These are phyloP conservation scores for Penicillium occitanis DNA, from an alignment of 2,329 filamentous ascomycete genomes.

Conservation along the genomic window DNA sequence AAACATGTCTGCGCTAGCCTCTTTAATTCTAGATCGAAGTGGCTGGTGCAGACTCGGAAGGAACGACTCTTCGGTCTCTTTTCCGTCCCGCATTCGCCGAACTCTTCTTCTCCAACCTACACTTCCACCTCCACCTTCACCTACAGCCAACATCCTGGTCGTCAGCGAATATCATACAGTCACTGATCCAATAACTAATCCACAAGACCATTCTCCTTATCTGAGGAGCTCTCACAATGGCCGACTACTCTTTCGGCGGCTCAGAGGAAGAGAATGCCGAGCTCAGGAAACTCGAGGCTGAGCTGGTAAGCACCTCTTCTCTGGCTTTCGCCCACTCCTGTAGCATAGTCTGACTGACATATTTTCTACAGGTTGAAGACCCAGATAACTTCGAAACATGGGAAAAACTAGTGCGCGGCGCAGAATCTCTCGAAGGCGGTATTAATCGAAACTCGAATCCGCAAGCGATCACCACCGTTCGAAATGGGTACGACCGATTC, in stretches of 20 bases:
- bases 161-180: not conserved
- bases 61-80: conserved; percentile 3
- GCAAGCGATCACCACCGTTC: conserved; percentile 81
- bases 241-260: conserved; percentile 70
- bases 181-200: too few relatives aligned
- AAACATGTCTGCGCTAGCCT: not conserved
- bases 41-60: conserved; percentile 7
- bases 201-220: not conserved
- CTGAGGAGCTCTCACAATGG: conserved; percentile 51
- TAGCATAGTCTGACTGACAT: not conserved
- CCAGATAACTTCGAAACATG: conserved; percentile 91
- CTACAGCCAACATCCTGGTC: not conserved
- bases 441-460: conserved; percentile 96
- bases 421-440: conserved; percentile 83
- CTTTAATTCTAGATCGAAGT: not conserved
- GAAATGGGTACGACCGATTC: conserved; percentile 87
- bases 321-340: not conserved
- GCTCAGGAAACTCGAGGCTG: conserved; percentile 73
- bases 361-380: conserved; percentile 56
- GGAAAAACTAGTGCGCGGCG: conserved; percentile 85
- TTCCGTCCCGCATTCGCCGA: conserved; percentile 1
- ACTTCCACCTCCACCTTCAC: not conserved
- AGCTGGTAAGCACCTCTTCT: conserved; percentile 63
- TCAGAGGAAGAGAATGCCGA: conserved; percentile 79
- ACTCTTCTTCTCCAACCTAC: not conserved